Evolutionary conservation across 345 rosid species (phyloP), one percentile per base, ranked within the genome.

Genomic region (Moringa oleifera): DNA sequence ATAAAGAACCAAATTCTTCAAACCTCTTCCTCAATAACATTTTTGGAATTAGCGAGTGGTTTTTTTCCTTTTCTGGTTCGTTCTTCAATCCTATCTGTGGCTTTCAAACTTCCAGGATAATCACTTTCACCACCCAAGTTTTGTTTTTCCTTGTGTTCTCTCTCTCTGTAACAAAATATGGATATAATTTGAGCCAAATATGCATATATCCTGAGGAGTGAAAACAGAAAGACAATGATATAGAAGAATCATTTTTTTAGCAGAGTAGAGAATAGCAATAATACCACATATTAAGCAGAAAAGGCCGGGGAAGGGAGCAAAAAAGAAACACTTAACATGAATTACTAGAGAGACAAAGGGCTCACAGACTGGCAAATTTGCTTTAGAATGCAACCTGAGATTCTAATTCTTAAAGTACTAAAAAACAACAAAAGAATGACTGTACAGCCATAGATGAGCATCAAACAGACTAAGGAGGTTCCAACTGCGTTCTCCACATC

Each of bases 11-110:
- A 59, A 65, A 37, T 25, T 77, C 53, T 73, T 67, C 73, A 64
- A 72, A 91, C 99, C 97, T 88, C 86, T 61, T 82, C 89, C 72
- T 69, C 75, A 68, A 73, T 76, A 70, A 63, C 55, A 70, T 50
- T 55, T 71, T 76, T 83, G 70, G 86, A 76, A 62, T 78, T 75
- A 66, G 71, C 66, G 19, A 73, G 68, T 51, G 66, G 54, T 20
- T 67, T 67, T 72, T 85, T 75, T 65, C 83, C 77, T 71, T 73
- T 84, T 53, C 56, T 79, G 67, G 70, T 71, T 55, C 24, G 81
- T 69, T 71, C 91, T 63, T 78, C 86, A 57, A 70, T 54, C 58
- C 73, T 80, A 68, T 79, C 81, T 55, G 79, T 66, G 69, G 60
- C 69, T 77, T 73, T 86, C 69, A 80, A 55, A 73, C 77, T 82